Percentiles rank a stretch among this genome's conserved stretches.
Conservation (phyloP, 1,284 basidiomycete species). For the Melampsora americana region DNA sequence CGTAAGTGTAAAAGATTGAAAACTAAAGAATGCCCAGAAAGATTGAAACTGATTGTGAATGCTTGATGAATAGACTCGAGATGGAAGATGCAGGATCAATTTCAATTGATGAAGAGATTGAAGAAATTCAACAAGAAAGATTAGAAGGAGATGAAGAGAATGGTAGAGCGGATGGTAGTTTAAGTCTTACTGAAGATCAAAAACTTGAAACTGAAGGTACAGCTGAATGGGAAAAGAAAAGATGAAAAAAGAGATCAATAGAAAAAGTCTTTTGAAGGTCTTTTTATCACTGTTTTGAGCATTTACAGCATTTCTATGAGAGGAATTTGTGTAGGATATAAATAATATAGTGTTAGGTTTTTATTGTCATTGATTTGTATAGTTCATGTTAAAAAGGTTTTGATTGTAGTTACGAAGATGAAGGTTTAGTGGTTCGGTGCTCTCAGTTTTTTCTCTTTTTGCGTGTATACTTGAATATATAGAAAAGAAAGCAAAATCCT, state of each 20-base stretch:
- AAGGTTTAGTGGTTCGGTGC: too few species aligned
- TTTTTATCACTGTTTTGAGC: too few species aligned
- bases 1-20: slow-evolving; percentile 50
- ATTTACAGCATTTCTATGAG: too few species aligned
- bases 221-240: slow-evolving; percentile 42
- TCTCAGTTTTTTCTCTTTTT: too few species aligned
- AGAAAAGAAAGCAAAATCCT: too few species aligned
- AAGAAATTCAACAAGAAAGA: slow-evolving; percentile 42
- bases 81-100: slow-evolving; percentile 42
- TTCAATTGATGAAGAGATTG: slow-evolving; percentile 40
- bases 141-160: slow-evolving; percentile 3
- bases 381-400: too few species aligned
- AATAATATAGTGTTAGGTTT: too few species aligned
- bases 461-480: too few species aligned
- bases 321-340: too few species aligned
- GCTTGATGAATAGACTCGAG: slow-evolving; percentile 6
- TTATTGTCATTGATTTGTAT: too few species aligned
- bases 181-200: slow-evolving; percentile 27
- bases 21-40: slow-evolving; percentile 57
- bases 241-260: neutral
- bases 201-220: slow-evolving; percentile 34
- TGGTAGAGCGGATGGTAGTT: slow-evolving; percentile 5
- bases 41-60: slow-evolving; percentile 49
- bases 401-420: too few species aligned
- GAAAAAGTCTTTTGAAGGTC: too few species aligned